Percentiles rank a stretch among this genome's conserved stretches.
These are phyloP conservation scores for Chlorella sorokiniana DNA, from an alignment of 139 green algal species.

Conservation along the genomic window DNA sequence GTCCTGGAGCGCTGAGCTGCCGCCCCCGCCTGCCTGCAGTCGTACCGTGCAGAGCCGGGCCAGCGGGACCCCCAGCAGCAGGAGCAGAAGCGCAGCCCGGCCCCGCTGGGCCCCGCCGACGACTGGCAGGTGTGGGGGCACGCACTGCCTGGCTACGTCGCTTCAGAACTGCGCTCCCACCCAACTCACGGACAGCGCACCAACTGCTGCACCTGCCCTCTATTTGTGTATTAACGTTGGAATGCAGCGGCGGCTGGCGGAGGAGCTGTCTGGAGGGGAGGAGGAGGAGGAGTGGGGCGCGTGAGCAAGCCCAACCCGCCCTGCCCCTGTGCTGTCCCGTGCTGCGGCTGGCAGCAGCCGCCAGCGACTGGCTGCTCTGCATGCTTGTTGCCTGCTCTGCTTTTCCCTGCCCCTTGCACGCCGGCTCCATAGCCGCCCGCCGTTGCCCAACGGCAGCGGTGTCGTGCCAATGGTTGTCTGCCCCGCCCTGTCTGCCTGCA, in stretches of 20 bases:
- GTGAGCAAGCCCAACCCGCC: conserved; percentile 32
- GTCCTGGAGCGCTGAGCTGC: not conserved
- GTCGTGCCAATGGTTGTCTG: not conserved
- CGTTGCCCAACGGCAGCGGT: not conserved
- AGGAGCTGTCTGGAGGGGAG: conserved; percentile 26
- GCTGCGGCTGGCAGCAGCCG: not conserved
- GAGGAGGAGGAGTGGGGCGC: conserved; percentile 23
- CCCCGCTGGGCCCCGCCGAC: not conserved
- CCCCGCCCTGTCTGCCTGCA: not conserved
- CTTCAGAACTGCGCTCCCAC: too few relatives aligned
- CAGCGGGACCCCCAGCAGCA: conserved; percentile 3
- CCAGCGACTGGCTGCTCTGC: not conserved
- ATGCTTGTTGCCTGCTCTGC: not conserved
- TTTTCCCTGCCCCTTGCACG: not conserved
- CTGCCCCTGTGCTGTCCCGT: too few relatives aligned
- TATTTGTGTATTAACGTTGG: too few relatives aligned
- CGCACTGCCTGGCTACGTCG: not conserved
- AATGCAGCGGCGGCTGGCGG: not conserved
- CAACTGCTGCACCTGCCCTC: not conserved
- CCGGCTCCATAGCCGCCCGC: not conserved
- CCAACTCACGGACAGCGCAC: not conserved
- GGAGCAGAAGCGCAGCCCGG: conserved; percentile 15
- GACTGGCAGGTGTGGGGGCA: conserved; percentile 14
- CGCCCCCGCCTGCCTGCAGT: not conserved
- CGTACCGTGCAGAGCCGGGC: not conserved